phyloP scores from a whole-genome alignment of 306 rosid species.

The Psophocarpus tetragonolobus region DNA sequence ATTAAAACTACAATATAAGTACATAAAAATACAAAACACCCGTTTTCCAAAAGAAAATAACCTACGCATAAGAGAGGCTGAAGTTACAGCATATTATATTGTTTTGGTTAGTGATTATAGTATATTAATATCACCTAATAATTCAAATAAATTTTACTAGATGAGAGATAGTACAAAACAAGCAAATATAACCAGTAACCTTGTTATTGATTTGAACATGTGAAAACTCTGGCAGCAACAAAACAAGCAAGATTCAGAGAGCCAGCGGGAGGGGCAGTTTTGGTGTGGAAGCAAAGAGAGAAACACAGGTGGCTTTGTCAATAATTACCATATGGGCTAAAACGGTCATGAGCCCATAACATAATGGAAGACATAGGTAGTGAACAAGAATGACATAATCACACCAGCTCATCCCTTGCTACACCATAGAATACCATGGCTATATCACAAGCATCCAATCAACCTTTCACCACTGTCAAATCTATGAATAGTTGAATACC shows the following conservation, averaged over 20 bases:
- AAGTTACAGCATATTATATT: not conserved
- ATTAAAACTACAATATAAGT: not conserved
- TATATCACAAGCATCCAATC: not conserved
- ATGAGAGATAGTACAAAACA: conserved; percentile 5
- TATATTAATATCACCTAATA: not conserved
- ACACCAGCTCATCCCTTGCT: conserved; percentile 20
- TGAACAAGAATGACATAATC: conserved; percentile 22
- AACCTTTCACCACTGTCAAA: conserved; percentile 21
- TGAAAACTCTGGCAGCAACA: conserved; percentile 2
- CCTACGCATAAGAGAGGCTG: too few relatives aligned
- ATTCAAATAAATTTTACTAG: not conserved
- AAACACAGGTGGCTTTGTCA: conserved; percentile 25
- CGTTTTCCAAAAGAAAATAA: too few relatives aligned
- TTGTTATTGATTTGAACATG: conserved; percentile 1
- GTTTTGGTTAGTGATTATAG: too few relatives aligned
- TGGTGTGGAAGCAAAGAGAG: conserved; percentile 29
- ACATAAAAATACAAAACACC: too few relatives aligned
- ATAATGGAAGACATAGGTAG: not conserved
- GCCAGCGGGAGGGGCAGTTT: not conserved
- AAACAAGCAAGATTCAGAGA: conserved; percentile 20
- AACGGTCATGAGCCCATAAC: not conserved
- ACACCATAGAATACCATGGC: not conserved
- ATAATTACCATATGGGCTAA: not conserved
- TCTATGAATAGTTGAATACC: not conserved
- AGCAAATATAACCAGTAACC: not conserved